Conservation (phyloP, 345 rosid genomes). For the Citrus cavaleriei region DNA sequence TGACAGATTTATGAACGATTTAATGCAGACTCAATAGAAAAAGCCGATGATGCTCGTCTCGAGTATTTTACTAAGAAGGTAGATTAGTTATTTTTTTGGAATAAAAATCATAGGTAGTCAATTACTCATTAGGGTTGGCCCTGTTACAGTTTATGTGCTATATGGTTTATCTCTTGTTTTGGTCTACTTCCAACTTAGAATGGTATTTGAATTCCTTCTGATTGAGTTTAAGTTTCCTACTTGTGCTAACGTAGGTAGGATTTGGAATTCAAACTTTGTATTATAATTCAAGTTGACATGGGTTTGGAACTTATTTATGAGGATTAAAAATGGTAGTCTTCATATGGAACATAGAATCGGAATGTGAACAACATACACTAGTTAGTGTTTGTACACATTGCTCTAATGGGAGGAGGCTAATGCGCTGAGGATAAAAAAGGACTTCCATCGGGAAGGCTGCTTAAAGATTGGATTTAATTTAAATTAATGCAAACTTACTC, state of each 20-base stretch:
- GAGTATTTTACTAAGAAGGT: constrained; percentile 86
- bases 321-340: neutral
- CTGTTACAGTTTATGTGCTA: neutral
- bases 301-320: neutral
- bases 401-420: neutral
- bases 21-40: constrained; percentile 46
- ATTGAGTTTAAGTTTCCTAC: neutral
- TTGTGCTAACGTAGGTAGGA: neutral
- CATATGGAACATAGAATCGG: neutral
- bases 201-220: neutral
- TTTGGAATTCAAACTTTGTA: neutral
- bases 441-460: neutral
- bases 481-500: neutral
- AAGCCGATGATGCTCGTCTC: constrained; percentile 74
- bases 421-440: neutral
- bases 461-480: neutral
- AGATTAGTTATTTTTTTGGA: neutral
- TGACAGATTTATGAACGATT: constrained; percentile 81
- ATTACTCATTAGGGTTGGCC: neutral
- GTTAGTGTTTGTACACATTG: neutral
- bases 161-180: neutral
- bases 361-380: neutral
- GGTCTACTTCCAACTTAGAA: neutral
- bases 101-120: neutral
- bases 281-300: neutral